Evolutionary conservation across 2,329 filamentous ascomycete genomes (phyloP), one percentile per base, ranked within the genome.

Genomic region (Phyllosticta capitalensis): DNA sequence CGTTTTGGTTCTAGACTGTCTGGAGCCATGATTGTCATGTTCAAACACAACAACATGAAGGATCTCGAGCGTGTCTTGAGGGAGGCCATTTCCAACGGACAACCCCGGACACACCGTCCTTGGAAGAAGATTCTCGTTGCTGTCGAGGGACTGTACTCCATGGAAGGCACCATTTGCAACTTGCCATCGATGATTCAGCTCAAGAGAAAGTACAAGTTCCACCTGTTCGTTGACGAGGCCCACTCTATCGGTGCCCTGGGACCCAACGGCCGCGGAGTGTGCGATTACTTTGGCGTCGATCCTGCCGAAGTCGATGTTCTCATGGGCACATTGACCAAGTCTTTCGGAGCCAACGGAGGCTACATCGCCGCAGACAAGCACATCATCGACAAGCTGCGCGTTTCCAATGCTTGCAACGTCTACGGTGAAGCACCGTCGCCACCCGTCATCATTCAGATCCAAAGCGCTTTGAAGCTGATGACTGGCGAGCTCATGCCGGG

Each of bases 121-220:
- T 99, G 94, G 94, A 96, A 95, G 81, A 99, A 97, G 84, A 97
- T 99, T 62, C 75, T 99, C 56, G 89, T 99, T 52, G 92, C 92
- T 45, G 90, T 99, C 45, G 94, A 99, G 74, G 94, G 94, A 66
- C 82, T 99, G 20, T 99, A 99, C 80, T 97, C 92, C 0, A 99
- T 99, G 94, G 94, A 99, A 77, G 94, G 94, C 54, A 96, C 92
- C 65, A 95, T 99, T 89, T 94, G 90, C 75, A 94, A 99, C 72
- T 83, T 99, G n/a, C 94, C 94, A 1, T 90, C 90, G 62, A 79
- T 99, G 55, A 77, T 99, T 61, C 83, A 81, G 55, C 81, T 99
- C 65, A 96, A 96, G 83, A 87, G 87, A 72, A 91, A 89, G 75
- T 99, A 99, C 84, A 97, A 96, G 79, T 99, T 96, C 77, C 83